Percentiles rank a stretch among this genome's conserved stretches.
Conservation (phyloP, 2,329 filamentous ascomycete genomes). For the Aspergillus sclerotialis region DNA sequence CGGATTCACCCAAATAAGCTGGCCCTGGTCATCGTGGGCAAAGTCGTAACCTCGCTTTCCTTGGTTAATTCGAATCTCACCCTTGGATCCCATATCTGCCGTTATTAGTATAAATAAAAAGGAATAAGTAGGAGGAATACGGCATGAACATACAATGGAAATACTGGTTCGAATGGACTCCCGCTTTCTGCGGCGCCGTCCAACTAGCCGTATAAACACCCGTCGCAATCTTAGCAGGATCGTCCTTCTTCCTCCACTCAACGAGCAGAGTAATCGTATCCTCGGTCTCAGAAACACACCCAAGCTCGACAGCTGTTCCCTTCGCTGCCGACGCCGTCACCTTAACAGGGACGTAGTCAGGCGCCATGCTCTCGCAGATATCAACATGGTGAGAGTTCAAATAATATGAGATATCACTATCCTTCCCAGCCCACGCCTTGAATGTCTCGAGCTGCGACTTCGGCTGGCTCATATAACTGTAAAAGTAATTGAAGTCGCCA, state of each 20-base stretch:
- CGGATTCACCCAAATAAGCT: constrained; percentile 80
- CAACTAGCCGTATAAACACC: constrained; percentile 90
- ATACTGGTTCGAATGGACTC: constrained; percentile 95
- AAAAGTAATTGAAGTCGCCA: constrained; percentile 98
- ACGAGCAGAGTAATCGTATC: constrained; percentile 90
- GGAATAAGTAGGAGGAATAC: not conserved
- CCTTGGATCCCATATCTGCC: constrained; percentile 65
- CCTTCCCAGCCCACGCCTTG: constrained; percentile 86
- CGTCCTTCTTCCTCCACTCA: constrained; percentile 71
- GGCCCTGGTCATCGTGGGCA: constrained; percentile 64
- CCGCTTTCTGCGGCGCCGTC: constrained; percentile 87
- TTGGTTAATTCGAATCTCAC: constrained; percentile 85
- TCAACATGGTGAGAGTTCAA: constrained; percentile 93
- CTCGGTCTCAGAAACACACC: constrained; percentile 74
- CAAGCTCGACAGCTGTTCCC: constrained; percentile 70
- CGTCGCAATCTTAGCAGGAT: constrained; percentile 65
- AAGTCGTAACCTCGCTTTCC: constrained; percentile 93
- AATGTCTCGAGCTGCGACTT: constrained; percentile 91
- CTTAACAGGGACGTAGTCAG: constrained; percentile 68
- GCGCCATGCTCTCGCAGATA: constrained; percentile 86
- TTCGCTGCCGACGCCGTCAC: constrained; percentile 74
- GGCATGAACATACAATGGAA: constrained; percentile 60
- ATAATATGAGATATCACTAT: constrained; percentile 93
- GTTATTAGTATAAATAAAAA: constrained; percentile 4
- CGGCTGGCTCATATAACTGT: constrained; percentile 91